Evolutionary conservation across 2,329 filamentous ascomycete genomes (phyloP).

Genomic region (Botrytis pseudocinerea): DNA sequence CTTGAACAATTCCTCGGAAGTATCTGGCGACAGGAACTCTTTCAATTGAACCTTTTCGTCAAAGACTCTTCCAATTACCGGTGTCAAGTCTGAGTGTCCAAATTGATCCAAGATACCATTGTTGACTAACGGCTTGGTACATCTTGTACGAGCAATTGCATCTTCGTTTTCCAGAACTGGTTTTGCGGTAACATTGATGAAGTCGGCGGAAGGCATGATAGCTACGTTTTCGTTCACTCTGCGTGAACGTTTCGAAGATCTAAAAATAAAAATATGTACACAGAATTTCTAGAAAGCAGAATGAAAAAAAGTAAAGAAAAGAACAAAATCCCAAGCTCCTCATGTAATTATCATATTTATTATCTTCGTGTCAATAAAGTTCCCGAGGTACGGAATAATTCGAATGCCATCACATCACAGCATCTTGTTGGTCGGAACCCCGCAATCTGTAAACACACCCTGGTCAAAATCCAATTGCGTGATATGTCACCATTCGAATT

Average conservation of each 20-base stretch:
- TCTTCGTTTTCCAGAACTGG: constrained; percentile 9
- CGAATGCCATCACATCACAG: background rate
- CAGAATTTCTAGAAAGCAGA: background rate
- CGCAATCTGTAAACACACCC: background rate
- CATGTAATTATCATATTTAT: background rate
- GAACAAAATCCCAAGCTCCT: too few relatives aligned
- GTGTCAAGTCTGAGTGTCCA: constrained; percentile 31
- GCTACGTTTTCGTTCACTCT: background rate
- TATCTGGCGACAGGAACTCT: constrained; percentile 52
- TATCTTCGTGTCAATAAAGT: background rate
- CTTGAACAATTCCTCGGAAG: constrained; percentile 44
- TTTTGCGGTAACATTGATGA: constrained; percentile 1
- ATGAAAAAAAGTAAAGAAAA: background rate
- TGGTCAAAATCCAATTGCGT: constrained; percentile 14
- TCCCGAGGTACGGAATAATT: constrained; percentile 11
- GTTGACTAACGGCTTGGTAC: constrained; percentile 18
- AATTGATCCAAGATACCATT: constrained; percentile 31
- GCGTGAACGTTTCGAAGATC: background rate
- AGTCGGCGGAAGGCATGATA: constrained; percentile 16
- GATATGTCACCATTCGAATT: constrained; percentile 17
- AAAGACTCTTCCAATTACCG: constrained; percentile 55
- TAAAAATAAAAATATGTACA: background rate
- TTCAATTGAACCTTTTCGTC: constrained; percentile 54
- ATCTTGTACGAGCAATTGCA: constrained; percentile 21
- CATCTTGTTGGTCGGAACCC: constrained; percentile 12